Evolutionary conservation across 371 early-diverging fungal species (phyloP).

Genomic region (Mortierella sp.): DNA sequence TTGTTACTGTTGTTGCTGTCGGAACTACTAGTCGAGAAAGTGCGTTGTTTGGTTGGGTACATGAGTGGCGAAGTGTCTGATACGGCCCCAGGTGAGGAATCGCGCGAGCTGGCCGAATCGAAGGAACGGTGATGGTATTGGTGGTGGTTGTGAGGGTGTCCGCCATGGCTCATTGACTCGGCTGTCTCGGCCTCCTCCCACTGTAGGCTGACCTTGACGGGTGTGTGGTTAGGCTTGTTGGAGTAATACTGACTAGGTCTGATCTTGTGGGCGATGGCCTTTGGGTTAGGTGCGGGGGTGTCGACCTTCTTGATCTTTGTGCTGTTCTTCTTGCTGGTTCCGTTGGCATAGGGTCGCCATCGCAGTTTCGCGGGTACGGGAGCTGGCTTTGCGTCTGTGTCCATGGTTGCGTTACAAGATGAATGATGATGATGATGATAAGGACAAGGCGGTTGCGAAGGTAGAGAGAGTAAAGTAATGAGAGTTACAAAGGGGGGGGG

Average conservation of each 20-base stretch:
- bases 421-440: slow-evolving; percentile 1
- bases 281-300: slow-evolving; percentile 22
- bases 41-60: slow-evolving; percentile 1
- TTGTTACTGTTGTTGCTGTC: background rate
- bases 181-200: slow-evolving; percentile 57
- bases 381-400: slow-evolving; percentile 30
- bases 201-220: slow-evolving; percentile 41
- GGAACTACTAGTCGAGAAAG: background rate
- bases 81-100: slow-evolving; percentile 31
- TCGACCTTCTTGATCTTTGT: slow-evolving; percentile 24
- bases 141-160: slow-evolving; percentile 35
- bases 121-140: slow-evolving; percentile 18
- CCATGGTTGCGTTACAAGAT: slow-evolving; percentile 13
- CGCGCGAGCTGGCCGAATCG: slow-evolving; percentile 28
- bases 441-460: background rate
- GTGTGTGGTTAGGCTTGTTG: slow-evolving; percentile 17
- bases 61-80: slow-evolving; percentile 34
- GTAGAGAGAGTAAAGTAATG: background rate
- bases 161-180: slow-evolving; percentile 55
- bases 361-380: slow-evolving; percentile 54
- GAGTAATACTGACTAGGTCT: slow-evolving; percentile 41
- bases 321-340: slow-evolving; percentile 47
- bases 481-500: too few relatives aligned
- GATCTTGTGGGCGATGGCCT: slow-evolving; percentile 42
- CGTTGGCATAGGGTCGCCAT: slow-evolving; percentile 57